Evolutionary conservation across 2,329 filamentous ascomycete species (phyloP), one percentile per base, ranked within the genome.

Genomic region (Pseudocercospora eumusae): DNA sequence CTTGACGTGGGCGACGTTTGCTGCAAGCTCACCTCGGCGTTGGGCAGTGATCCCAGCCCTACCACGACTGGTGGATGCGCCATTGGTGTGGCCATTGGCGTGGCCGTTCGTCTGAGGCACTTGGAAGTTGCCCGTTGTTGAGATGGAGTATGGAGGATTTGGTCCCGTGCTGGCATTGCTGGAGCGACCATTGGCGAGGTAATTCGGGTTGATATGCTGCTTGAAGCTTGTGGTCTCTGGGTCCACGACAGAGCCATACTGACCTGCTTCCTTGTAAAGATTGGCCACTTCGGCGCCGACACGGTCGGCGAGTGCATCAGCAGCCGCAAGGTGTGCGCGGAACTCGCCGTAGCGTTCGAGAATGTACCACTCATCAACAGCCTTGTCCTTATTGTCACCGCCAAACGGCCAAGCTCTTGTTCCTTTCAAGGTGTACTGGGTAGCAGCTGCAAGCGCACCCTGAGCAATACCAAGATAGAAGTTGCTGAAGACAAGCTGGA

Each of bases 401-500:
- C 85, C 84, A 62, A 77, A 89, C 0, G 86, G 86, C 86, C 86
- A 89, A 0, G 86, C 77, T 0, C 86, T 80, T 0, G 87, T 89
- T 21, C 75, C 75, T 23, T 79, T 81, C 1, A 73, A 74, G 0
- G 86, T 89, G 64, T 88, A 89, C 25, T 80, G 79, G 0, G 81
- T 73, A 0, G 84, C 85, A 47, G 80, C 81, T 7, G 82, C 76
- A 0, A 88, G 76, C 0, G 85, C 82, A 0, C 86, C 86, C 47
- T 81, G 78, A 0, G 85, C 83, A 63, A 88, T 88, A 1, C 86
- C 86, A 0, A 88, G 76, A 70, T 88, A 88, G 69, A 88, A 86
- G 71, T 88, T 88, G 69, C 79, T 80, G 73, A 88, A 88, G n/a
- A 87, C 83, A 0, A 88, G 80, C 70, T 88, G 86, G 62, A 88